A percentile compares a stretch with the other conserved stretches of the same genome.
Evolutionary conservation across 352 stramenopile genomes (phyloP).

Genomic region (Phytopythium sindhum): DNA sequence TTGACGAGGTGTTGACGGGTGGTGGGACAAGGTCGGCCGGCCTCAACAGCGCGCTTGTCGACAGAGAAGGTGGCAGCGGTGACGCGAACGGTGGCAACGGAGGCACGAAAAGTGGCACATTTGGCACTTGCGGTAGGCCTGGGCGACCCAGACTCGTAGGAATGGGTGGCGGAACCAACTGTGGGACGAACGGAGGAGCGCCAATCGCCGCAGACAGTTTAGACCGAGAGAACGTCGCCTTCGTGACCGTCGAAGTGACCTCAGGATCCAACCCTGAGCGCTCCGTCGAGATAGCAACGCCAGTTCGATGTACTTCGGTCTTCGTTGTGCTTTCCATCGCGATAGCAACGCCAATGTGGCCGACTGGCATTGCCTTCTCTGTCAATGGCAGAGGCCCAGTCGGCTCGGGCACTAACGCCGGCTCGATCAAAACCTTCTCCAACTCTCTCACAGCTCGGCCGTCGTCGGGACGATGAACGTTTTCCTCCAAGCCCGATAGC

Average conservation of each 20-base stretch:
- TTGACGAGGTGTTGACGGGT: neutral
- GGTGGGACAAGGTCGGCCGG: neutral
- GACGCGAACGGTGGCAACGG: slow-evolving; percentile 8
- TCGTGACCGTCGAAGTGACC: neutral
- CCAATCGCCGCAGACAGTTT: neutral
- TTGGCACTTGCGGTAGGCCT: neutral
- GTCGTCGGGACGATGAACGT: neutral
- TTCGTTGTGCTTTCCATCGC: neutral
- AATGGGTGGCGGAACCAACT: neutral
- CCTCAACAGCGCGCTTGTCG: neutral
- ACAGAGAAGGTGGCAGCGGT: slow-evolving; percentile 13
- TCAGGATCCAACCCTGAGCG: neutral
- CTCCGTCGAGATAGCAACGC: neutral
- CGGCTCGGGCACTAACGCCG: neutral
- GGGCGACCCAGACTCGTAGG: neutral
- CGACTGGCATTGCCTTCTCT: neutral
- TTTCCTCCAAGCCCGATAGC: neutral
- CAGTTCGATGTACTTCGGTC: neutral
- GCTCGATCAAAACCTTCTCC: slow-evolving; percentile 2
- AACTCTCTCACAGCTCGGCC: neutral
- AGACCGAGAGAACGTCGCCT: neutral
- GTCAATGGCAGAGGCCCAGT: neutral
- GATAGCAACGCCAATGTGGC: neutral
- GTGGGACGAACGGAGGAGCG: neutral
- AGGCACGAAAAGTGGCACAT: neutral